Percentiles rank a stretch among this genome's conserved stretches.
Conservation (phyloP, 2,329 filamentous ascomycete genomes). For the Parafenestella ontariensis region DNA sequence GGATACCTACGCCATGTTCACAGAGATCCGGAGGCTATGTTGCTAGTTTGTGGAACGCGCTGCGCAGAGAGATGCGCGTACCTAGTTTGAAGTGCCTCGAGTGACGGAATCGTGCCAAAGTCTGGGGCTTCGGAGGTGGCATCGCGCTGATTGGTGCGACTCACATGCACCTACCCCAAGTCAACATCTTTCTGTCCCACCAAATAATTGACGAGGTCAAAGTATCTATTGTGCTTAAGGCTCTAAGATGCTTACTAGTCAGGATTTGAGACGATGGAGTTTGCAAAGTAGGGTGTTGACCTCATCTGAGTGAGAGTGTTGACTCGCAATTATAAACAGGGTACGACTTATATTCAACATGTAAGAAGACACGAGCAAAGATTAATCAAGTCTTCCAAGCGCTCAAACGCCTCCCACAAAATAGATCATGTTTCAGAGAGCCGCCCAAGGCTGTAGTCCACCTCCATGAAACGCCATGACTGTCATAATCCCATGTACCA, state of each 20-base stretch:
- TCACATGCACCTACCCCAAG: neutral
- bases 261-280: no score
- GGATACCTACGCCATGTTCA: conserved; percentile 12
- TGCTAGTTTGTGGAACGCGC: neutral
- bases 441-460: neutral
- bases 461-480: neutral
- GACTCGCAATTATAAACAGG: no score
- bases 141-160: conserved; percentile 15
- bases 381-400: neutral
- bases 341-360: neutral
- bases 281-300: no score
- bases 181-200: neutral
- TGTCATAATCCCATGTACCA: neutral
- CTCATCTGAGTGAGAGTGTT: no score
- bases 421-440: neutral
- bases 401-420: neutral
- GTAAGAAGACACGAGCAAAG: neutral
- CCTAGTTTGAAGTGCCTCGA: neutral
- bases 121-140: conserved; percentile 14
- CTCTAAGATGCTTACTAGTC: neutral
- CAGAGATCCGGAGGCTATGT: neutral
- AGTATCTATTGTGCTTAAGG: neutral
- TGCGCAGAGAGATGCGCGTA: neutral
- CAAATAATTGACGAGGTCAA: neutral
- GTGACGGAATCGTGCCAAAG: conserved; percentile 20